phyloP scores from a whole-genome alignment of 2,329 filamentous ascomycete species.

The Didymella glomerata region DNA sequence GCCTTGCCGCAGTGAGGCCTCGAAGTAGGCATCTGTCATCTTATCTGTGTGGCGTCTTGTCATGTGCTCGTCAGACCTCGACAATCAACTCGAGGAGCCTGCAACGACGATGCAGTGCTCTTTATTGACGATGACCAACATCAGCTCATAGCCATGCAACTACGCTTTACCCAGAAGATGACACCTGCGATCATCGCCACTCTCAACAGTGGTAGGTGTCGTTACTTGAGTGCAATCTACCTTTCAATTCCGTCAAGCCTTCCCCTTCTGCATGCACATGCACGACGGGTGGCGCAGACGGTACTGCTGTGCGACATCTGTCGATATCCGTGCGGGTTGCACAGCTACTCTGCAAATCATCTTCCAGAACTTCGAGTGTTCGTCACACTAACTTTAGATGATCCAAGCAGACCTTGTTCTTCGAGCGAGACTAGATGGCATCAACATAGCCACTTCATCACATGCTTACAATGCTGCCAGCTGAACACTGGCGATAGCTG shows the following conservation, averaged over 20 bases:
- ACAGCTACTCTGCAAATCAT: background rate
- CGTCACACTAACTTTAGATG: background rate
- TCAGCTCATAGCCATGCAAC: conserved; percentile 30
- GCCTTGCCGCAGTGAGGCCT: background rate
- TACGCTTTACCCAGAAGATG: conserved; percentile 26
- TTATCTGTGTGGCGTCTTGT: conserved; percentile 4
- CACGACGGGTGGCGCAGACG: conserved; percentile 27
- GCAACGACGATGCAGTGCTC: background rate
- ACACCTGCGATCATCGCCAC: conserved; percentile 8
- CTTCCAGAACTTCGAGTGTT: background rate
- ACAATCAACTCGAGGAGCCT: background rate
- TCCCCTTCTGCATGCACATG: conserved; percentile 18
- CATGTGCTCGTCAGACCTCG: conserved; percentile 6
- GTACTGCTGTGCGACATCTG: conserved; percentile 28
- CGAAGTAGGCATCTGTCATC: background rate
- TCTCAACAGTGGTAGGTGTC: conserved; percentile 19
- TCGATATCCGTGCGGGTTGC: conserved; percentile 16
- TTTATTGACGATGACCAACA: background rate
- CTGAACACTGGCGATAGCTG: background rate
- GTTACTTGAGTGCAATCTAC: conserved; percentile 19
- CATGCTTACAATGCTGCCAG: background rate
- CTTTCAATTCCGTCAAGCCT: conserved; percentile 14
- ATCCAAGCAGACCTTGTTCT: background rate
- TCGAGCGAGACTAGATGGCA: background rate
- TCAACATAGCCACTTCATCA: background rate